These are phyloP conservation scores for Irpex sp. DNA, from an alignment of 1,284 basidiomycete genomes.

Conservation along the genomic window DNA sequence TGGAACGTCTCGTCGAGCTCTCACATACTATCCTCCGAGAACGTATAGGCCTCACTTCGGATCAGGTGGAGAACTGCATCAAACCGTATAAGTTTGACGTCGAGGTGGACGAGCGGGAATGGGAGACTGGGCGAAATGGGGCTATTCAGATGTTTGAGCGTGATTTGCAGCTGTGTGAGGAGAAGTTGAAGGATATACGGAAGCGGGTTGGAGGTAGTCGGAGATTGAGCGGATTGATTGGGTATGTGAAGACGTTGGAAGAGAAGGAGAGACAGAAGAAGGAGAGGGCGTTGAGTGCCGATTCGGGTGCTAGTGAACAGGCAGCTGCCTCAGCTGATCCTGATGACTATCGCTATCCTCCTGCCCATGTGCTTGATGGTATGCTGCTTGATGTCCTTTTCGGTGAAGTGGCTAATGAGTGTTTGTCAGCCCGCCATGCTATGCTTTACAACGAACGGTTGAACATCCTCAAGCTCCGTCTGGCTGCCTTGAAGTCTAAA, in stretches of 20 bases:
- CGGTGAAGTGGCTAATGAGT: conserved; percentile 1
- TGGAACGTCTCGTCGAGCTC: conserved; percentile 88
- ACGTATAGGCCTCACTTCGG: conserved; percentile 87
- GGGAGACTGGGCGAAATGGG: conserved; percentile 80
- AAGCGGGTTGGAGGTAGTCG: conserved; percentile 84
- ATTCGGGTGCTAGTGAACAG: conserved; percentile 42
- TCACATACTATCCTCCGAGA: conserved; percentile 91
- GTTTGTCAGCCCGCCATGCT: conserved; percentile 78
- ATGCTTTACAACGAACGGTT: conserved; percentile 83
- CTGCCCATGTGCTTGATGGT: conserved; percentile 90
- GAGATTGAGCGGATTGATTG: conserved; percentile 74
- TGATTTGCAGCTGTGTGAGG: conserved; percentile 84
- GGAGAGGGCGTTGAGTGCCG: conserved; percentile 39
- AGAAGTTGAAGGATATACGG: conserved; percentile 82
- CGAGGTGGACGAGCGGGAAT: conserved; percentile 87
- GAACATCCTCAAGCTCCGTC: conserved; percentile 79
- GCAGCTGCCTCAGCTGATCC: conserved; percentile 42
- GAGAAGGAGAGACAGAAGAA: conserved; percentile 75
- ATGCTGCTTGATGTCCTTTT: conserved; percentile 26
- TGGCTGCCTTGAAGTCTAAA: conserved; percentile 81
- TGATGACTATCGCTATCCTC: conserved; percentile 76
- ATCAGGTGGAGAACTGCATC: conserved; percentile 99
- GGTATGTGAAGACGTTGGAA: conserved; percentile 83
- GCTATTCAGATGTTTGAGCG: conserved; percentile 80
- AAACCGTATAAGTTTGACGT: conserved; percentile 99